Evolutionary conservation across 2,329 filamentous ascomycete genomes (phyloP).

Genomic region (Arachnopeziza araneosa): DNA sequence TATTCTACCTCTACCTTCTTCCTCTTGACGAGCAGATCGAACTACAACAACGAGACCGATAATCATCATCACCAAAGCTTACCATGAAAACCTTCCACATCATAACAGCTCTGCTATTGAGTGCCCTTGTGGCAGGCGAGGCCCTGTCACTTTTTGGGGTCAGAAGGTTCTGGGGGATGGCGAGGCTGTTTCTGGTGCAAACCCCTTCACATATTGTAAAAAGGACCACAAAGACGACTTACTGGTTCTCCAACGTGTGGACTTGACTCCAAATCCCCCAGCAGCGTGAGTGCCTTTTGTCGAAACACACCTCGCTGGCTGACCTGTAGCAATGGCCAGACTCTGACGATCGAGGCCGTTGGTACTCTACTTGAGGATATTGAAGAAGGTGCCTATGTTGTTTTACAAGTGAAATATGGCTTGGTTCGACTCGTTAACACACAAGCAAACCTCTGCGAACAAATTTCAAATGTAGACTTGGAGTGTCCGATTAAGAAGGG

Average conservation of each 20-base stretch:
- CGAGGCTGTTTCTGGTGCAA: conserved; percentile 56
- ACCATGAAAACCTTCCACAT: conserved; percentile 30
- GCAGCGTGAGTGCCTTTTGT: conserved; percentile 60
- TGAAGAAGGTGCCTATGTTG: conserved; percentile 72
- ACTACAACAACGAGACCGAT: background rate
- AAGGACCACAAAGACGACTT: conserved; percentile 63
- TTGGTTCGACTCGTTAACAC: conserved; percentile 84
- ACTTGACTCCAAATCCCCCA: conserved; percentile 82
- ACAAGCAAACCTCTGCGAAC: conserved; percentile 79
- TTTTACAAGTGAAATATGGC: conserved; percentile 86
- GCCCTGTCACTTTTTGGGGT: conserved; percentile 40
- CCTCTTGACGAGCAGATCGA: no score
- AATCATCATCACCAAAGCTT: background rate
- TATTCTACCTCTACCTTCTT: background rate
- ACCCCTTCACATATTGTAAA: conserved; percentile 74
- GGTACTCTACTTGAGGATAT: conserved; percentile 71
- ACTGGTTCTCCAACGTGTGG: conserved; percentile 70
- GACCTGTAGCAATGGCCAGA: conserved; percentile 56
- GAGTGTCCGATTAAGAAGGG: conserved; percentile 84
- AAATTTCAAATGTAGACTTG: conserved; percentile 81
- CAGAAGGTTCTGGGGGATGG: conserved; percentile 44
- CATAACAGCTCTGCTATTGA: conserved; percentile 24
- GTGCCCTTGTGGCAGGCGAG: conserved; percentile 33
- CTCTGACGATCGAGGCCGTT: conserved; percentile 70
- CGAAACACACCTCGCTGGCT: conserved; percentile 7